These are phyloP conservation scores for Fusarium praegraminearum DNA, from an alignment of 2,329 filamentous ascomycete genomes.

Conservation along the genomic window DNA sequence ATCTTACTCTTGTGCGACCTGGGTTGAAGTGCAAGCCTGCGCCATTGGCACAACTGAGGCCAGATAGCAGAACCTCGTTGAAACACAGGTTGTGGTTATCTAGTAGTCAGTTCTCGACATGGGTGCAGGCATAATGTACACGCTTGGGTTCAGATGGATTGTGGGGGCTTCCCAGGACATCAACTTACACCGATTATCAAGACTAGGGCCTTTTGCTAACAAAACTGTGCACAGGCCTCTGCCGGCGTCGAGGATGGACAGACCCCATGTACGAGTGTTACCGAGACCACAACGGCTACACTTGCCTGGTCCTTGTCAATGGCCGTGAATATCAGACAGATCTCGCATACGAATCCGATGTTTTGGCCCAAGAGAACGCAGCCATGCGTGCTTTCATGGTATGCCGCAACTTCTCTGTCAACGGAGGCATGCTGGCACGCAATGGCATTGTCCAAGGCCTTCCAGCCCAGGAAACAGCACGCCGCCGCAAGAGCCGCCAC, in stretches of 20 bases:
- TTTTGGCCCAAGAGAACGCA: conserved; percentile 89
- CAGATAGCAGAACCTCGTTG: conserved; percentile 3
- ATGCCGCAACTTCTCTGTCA: conserved; percentile 96
- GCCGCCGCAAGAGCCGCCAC: conserved; percentile 65
- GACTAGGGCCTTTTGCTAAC: conserved; percentile 51
- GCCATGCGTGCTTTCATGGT: conserved; percentile 98
- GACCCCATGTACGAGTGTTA: conserved; percentile 91
- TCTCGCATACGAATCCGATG: conserved; percentile 82
- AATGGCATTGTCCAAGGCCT: conserved; percentile 77
- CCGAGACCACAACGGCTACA: conserved; percentile 79
- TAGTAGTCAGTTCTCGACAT: background rate
- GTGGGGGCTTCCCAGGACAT: background rate
- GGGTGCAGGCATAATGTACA: background rate
- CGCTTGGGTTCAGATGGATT: background rate
- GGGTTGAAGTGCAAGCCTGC: conserved; percentile 2
- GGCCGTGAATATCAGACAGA: conserved; percentile 97
- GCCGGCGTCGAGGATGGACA: conserved; percentile 92
- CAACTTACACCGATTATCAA: background rate
- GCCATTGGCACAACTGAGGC: conserved; percentile 4
- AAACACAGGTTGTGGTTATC: background rate
- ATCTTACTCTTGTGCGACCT: conserved; percentile 14
- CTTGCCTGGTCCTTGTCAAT: conserved; percentile 93
- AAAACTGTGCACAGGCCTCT: conserved; percentile 75
- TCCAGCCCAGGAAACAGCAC: conserved; percentile 65
- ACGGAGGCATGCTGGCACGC: conserved; percentile 87